These are phyloP conservation scores for Eimeria necatrix DNA, from an alignment of 169 alveolate species.

Conservation along the genomic window DNA sequence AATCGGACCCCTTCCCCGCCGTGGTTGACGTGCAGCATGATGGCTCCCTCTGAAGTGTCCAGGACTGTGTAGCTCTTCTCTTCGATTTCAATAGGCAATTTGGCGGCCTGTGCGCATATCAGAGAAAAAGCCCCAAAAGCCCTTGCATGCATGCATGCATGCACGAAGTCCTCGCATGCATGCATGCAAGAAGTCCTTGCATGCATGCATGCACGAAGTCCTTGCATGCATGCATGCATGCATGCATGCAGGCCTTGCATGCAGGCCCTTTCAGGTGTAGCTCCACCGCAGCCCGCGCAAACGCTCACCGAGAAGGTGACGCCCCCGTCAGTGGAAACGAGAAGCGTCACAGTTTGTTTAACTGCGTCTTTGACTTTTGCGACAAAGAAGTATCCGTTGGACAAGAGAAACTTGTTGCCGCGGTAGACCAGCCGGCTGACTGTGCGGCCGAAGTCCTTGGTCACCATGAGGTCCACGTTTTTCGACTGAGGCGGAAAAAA, in stretches of 20 bases:
- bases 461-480: conserved; percentile 83
- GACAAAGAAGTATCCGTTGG: conserved; percentile 96
- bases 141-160: not conserved
- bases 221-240: not conserved
- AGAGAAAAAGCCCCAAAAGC: not conserved
- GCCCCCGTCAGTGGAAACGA: conserved; percentile 93
- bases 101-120: conserved; percentile 85
- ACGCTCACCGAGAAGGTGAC: conserved; percentile 51
- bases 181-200: not conserved
- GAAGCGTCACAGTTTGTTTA: conserved; percentile 94
- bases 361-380: conserved; percentile 91
- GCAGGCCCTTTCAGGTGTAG: not conserved
- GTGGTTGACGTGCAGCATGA: conserved; percentile 97
- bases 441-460: conserved; percentile 85
- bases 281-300: not conserved
- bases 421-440: conserved; percentile 89
- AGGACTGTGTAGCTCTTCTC: conserved; percentile 96
- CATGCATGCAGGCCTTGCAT: not conserved
- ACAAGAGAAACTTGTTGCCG: conserved; percentile 96
- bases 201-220: not conserved
- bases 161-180: not conserved
- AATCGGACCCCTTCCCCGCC: conserved; percentile 86
- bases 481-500: conserved; percentile 67
- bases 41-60: conserved; percentile 98
- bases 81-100: conserved; percentile 94